Percentiles rank a stretch among this genome's conserved stretches.
phyloP scores from a whole-genome alignment of 139 green algal genomes.

The Coelastrella sp. region DNA sequence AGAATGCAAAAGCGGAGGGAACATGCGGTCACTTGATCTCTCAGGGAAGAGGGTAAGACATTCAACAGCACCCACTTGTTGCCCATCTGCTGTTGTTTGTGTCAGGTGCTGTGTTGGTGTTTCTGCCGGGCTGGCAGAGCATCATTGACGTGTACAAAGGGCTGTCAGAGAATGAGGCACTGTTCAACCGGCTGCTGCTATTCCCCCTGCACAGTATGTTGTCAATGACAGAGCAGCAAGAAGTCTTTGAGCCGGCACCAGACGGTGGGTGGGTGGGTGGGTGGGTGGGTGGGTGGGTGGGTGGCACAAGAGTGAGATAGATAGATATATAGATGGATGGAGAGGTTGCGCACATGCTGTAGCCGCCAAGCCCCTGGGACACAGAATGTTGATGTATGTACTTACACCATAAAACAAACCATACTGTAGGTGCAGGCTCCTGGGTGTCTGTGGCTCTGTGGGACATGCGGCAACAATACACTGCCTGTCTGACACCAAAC shows the following conservation, averaged over 20 bases:
- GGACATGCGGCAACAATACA: not conserved
- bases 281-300: too few relatives aligned
- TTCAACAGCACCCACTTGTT: not conserved
- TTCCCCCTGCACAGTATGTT: constrained; percentile 53
- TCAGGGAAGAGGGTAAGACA: not conserved
- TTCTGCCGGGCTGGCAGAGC: constrained; percentile 32
- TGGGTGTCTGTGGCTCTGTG: too few relatives aligned
- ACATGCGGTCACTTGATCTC: not conserved
- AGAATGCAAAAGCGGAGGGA: too few relatives aligned
- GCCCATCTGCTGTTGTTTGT: not conserved
- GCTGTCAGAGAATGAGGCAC: not conserved
- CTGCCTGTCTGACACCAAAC: not conserved
- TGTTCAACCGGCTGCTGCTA: not conserved
- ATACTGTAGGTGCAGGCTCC: too few relatives aligned
- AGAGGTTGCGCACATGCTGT: too few relatives aligned
- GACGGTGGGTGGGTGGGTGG: constrained; percentile 6
- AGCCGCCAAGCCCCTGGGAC: too few relatives aligned
- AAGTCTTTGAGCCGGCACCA: constrained; percentile 60
- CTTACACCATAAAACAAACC: too few relatives aligned
- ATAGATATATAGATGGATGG: too few relatives aligned
- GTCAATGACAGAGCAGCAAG: constrained; percentile 52
- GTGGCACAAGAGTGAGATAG: too few relatives aligned
- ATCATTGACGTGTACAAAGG: constrained; percentile 46
- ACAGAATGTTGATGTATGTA: too few relatives aligned
- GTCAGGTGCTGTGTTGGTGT: constrained; percentile 25